Evolutionary conservation across 768 basidiomycete genomes (phyloP), one percentile per base, ranked within the genome.

Genomic region (Tulasnella sp.): DNA sequence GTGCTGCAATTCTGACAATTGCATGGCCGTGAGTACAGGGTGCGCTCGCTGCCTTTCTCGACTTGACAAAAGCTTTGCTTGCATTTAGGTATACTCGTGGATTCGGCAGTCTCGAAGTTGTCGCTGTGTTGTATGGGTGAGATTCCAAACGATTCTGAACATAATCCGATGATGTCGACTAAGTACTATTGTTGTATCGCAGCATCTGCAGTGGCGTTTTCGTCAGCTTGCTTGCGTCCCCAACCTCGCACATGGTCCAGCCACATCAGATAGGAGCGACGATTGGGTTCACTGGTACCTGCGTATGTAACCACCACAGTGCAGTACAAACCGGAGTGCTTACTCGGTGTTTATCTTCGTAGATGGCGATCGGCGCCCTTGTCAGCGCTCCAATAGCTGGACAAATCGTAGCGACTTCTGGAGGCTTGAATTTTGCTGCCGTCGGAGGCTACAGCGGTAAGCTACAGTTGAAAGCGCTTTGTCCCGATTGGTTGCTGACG

Each of bases 121-220:
- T 93, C 45, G 85, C 88, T 0, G 80, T 91, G 7, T 77, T 90
- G 12, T 93, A 93, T 79, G 92, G 92, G 90, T 91, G 74, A 9
- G 86, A 81, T 52, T 29, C n/a, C n/a, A n/a, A 9, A 40, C 45
- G n/a, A 14, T 37, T 40, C 70, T 42, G 12, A n/a, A 29, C 40
- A 11, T 3, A 74, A 68, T 19, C 12, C 40, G 36, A 71, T 37
- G 15, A 42, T 39, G 34, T 75, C 17, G 2, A 31, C 39, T 40
- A 31, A 49, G 67, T 15, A 25, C 76, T 45, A 67, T 78, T 15
- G 36, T 19, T 6, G 42, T 37, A 42, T 22, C 49, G 9, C 72
- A 91, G 91, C 0, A 86, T 91, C 73, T 83, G 86, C 0, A 90
- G 88, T 0, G 92, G 92, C 3, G 85, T 87, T 0, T 91, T 88